Evolutionary conservation across 495 filamentous ascomycete species (phyloP).

Genomic region (Hyaloscypha bicolor): DNA sequence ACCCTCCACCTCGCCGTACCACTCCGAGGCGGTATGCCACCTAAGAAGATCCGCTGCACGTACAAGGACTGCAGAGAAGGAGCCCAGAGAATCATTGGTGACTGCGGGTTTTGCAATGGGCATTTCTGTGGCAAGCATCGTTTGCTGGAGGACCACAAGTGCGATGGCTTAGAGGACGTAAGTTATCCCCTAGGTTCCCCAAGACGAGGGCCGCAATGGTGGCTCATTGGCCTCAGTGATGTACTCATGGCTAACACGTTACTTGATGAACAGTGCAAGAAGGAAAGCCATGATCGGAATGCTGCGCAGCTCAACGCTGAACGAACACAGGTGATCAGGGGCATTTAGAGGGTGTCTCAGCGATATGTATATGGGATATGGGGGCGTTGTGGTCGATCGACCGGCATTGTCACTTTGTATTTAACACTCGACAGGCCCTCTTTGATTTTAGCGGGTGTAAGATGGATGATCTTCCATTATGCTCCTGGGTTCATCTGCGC

Average conservation of each 20-base stretch:
- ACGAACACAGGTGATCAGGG: conserved; percentile 58
- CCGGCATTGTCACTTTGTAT: conserved; percentile 24
- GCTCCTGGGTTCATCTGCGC: conserved; percentile 9
- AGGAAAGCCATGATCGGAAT: conserved; percentile 90
- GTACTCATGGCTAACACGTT: conserved; percentile 34
- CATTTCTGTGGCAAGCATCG: conserved; percentile 95
- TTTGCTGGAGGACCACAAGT: conserved; percentile 90
- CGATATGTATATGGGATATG: conserved; percentile 11
- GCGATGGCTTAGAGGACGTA: conserved; percentile 87
- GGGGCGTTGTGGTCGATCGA: conserved; percentile 17
- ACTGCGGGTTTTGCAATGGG: conserved; percentile 92
- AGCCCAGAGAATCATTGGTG: conserved; percentile 90
- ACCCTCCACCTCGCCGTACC: conserved; percentile 50
- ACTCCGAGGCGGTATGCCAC: conserved; percentile 57
- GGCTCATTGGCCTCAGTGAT: conserved; percentile 49
- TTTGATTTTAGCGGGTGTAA: conserved; percentile 32
- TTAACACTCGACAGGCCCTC: conserved; percentile 10
- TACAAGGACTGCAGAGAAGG: conserved; percentile 85
- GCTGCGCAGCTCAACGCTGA: conserved; percentile 88
- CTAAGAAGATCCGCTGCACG: conserved; percentile 83
- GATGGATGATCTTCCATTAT: conserved; percentile 7
- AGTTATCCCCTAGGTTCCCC: conserved; percentile 37
- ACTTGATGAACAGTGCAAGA: conserved; percentile 74
- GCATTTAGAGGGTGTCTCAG: conserved; percentile 28
- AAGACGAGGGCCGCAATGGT: conserved; percentile 39